A percentile compares a stretch with the other conserved stretches of the same genome.
Conservation (phyloP, 768 basidiomycete genomes). For the Termitomyces sp. region DNA sequence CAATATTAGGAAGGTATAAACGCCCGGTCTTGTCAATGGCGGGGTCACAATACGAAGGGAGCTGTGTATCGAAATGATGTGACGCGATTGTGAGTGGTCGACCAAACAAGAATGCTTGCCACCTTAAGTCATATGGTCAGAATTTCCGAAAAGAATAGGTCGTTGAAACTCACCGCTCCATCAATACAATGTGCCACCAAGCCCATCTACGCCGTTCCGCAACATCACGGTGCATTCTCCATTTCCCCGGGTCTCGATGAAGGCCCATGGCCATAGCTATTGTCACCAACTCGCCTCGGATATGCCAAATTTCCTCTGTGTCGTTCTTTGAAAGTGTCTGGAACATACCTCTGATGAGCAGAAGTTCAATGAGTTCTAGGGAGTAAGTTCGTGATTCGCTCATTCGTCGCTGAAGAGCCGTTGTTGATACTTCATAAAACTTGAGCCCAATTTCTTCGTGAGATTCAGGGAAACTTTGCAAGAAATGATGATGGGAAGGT, state of each 20-base stretch:
- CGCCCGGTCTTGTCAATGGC: constrained; percentile 57
- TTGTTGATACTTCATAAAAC: constrained; percentile 66
- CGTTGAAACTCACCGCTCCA: constrained; percentile 54
- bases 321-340: constrained; percentile 68
- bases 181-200: constrained; percentile 84
- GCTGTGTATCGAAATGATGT: constrained; percentile 78
- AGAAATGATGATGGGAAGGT: constrained; percentile 55
- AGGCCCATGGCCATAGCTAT: constrained; percentile 80
- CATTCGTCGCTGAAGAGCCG: constrained; percentile 56
- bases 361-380: constrained; percentile 71
- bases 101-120: constrained; percentile 88
- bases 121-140: constrained; percentile 34
- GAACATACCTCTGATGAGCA: constrained; percentile 67
- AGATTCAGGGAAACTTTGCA: constrained; percentile 44
- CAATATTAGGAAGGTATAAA: constrained; percentile 68
- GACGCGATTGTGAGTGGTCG: constrained; percentile 70
- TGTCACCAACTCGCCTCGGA: constrained; percentile 66
- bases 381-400: constrained; percentile 55
- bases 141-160: constrained; percentile 2
- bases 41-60: constrained; percentile 65
- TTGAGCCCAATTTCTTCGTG: constrained; percentile 57
- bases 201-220: constrained; percentile 82
- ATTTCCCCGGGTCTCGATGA: constrained; percentile 81
- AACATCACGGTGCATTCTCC: constrained; percentile 60
- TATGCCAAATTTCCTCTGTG: constrained; percentile 76